Conservation (phyloP, 2,329 filamentous ascomycete species). For the Cladosporium sphaerospermum region DNA sequence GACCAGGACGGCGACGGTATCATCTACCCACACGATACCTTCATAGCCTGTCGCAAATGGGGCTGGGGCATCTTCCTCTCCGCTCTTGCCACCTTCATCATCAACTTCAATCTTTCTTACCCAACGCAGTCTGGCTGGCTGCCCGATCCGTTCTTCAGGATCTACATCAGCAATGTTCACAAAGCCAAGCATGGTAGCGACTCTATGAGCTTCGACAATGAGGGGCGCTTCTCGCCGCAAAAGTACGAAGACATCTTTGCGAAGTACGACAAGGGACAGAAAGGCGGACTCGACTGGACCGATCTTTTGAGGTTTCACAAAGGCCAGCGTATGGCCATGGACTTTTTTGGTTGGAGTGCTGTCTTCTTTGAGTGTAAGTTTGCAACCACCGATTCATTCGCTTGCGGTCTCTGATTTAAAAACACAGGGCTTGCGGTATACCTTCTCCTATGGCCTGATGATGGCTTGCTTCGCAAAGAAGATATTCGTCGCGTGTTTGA, state of each 20-base stretch:
- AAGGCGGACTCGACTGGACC: slow-evolving; percentile 34
- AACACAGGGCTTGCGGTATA: slow-evolving; percentile 43
- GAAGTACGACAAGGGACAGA: slow-evolving; percentile 37
- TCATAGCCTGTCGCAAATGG: slow-evolving; percentile 39
- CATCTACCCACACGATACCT: slow-evolving; percentile 46
- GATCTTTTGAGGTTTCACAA: slow-evolving; percentile 36
- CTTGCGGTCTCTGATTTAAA: neutral
- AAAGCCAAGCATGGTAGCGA: slow-evolving; percentile 41
- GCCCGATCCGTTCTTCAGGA: slow-evolving; percentile 41
- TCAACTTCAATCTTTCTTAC: slow-evolving; percentile 47
- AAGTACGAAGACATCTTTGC: slow-evolving; percentile 44
- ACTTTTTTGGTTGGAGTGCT: slow-evolving; percentile 43
- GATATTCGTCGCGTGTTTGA: slow-evolving; percentile 50
- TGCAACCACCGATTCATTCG: neutral
- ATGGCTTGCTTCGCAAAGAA: slow-evolving; percentile 53
- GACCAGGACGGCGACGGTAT: slow-evolving; percentile 47
- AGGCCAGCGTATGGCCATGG: slow-evolving; percentile 37
- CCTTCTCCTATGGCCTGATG: slow-evolving; percentile 49
- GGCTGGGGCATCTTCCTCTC: slow-evolving; percentile 43
- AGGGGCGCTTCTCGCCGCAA: slow-evolving; percentile 42
- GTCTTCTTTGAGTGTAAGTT: slow-evolving; percentile 38
- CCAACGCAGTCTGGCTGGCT: slow-evolving; percentile 37
- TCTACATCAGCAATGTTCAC: slow-evolving; percentile 37
- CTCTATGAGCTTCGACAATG: slow-evolving; percentile 38
- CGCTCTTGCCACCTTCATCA: slow-evolving; percentile 40